Evolutionary conservation across 2,329 filamentous ascomycete species (phyloP), one percentile per base, ranked within the genome.

Genomic region (Calcarisporium arbuscula): DNA sequence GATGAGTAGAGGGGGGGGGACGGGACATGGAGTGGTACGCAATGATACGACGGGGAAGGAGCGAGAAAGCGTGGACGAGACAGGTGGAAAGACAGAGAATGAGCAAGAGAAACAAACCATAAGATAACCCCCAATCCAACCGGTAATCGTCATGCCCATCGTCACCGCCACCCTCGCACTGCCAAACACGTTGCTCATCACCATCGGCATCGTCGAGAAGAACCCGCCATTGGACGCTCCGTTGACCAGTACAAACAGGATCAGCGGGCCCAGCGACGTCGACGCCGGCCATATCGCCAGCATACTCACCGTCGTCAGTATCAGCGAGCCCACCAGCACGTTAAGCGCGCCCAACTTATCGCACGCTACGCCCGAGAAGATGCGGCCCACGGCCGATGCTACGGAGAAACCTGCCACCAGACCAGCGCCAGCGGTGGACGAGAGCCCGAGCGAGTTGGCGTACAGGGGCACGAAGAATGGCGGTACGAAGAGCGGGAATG

Each of bases 131-230:
- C 67, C 69, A 3, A 66, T 62, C 76, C 76, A 82, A 2, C 72
- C 70, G 0, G 70, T 77, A 3, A 77, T 66, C 23, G 75, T 65
- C 73, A 80, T 79, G 5, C 72, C 67, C 68, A 81, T 75, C 0
- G 71, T 74, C 15, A 76, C 67, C 4, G 67, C 61, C 23, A 76
- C 65, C 5, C 70, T 60, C 1, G 64, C 65, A 4, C 65, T 72
- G 2, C 74, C 76, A 54, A 78, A 79, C 0, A 76, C 65, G 42
- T 68, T 75, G 0, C 71, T 68, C 1, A 80, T 70, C 3, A 76
- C 75, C 0, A 77, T 80, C 0, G 77, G 77, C 63, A 80, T 77
- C 0, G 71, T 72, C 2, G 71, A 68, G 47, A 82, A 81, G 58
- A 81, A 81, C 0, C 70, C 74, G 1, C 77, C 77, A 44, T 80